These are phyloP conservation scores for Ophiostoma pallidulum DNA, from an alignment of 2,329 filamentous ascomycete genomes.

Conservation along the genomic window DNA sequence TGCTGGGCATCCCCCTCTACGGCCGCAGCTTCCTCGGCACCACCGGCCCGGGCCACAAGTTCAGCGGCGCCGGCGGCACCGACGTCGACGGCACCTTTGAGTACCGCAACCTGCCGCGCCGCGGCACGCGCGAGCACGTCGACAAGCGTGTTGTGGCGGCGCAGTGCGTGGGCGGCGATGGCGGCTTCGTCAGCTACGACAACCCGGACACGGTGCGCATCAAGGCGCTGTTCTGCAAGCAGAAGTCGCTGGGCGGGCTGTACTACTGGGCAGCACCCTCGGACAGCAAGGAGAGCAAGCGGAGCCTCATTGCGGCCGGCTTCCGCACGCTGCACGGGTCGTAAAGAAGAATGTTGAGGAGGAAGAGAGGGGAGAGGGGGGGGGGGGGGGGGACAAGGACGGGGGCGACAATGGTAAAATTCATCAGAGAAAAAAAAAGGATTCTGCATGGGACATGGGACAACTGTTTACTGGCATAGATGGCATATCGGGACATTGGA, in stretches of 20 bases:
- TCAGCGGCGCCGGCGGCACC: constrained; percentile 40
- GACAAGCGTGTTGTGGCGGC: constrained; percentile 61
- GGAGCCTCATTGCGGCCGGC: constrained; percentile 49
- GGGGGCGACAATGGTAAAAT: too few species aligned
- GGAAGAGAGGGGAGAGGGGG: not conserved
- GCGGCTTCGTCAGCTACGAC: constrained; percentile 73
- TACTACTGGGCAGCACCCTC: constrained; percentile 77
- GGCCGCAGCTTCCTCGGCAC: constrained; percentile 65
- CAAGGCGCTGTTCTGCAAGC: constrained; percentile 65
- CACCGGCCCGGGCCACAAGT: constrained; percentile 54
- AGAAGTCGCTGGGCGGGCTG: constrained; percentile 61
- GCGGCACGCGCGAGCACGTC: constrained; percentile 53
- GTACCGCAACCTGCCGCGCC: constrained; percentile 58
- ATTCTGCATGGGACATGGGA: too few species aligned
- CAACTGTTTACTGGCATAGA: too few species aligned
- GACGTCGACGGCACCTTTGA: constrained; percentile 62
- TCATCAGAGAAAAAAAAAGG: too few species aligned
- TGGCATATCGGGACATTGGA: not conserved
- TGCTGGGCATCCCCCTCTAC: constrained; percentile 67
- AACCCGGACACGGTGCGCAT: constrained; percentile 65
- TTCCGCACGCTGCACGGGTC: constrained; percentile 48
- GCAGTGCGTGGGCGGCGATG: constrained; percentile 62
- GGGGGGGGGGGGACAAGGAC: too few species aligned
- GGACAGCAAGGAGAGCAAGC: constrained; percentile 50
- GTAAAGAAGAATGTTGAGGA: too few species aligned